Percentiles rank a stretch among this genome's conserved stretches.
Conservation (phyloP, 176 grass and related monocot genomes). For the Eragrostis nindensis region DNA sequence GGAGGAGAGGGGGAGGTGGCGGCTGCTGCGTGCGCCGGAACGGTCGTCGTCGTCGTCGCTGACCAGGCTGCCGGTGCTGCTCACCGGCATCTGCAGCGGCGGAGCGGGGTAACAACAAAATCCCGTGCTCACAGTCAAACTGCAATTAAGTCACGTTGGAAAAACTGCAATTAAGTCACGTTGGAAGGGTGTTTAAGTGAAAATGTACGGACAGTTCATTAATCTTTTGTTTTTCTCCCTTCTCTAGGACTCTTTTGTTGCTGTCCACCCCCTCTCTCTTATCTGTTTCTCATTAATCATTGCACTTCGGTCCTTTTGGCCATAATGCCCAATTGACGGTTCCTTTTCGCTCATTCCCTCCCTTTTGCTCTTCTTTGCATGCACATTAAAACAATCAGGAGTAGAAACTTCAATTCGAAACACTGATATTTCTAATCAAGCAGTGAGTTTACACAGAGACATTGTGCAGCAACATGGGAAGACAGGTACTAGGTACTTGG, state of each 20-base stretch:
- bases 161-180: slow-evolving; percentile 6
- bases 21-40: slow-evolving; percentile 35
- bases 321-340: not conserved
- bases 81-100: slow-evolving; percentile 86
- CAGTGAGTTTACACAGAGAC: not conserved
- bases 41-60: slow-evolving; percentile 37
- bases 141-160: not conserved
- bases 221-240: not conserved
- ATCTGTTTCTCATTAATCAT: not conserved
- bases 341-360: not conserved
- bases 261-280: not conserved
- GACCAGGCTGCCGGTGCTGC: slow-evolving; percentile 63
- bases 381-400: not conserved
- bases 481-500: not conserved
- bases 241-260: not conserved
- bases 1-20: slow-evolving; percentile 41
- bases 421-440: not conserved
- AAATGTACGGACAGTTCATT: slow-evolving; percentile 12
- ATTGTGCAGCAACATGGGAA: not conserved
- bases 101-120: slow-evolving; percentile 41
- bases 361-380: not conserved
- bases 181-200: slow-evolving; percentile 16
- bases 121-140: not conserved
- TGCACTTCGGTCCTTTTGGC: slow-evolving; percentile 8
- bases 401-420: not conserved